Percentiles rank a stretch among this genome's conserved stretches.
Evolutionary conservation across 2,329 filamentous ascomycete genomes (phyloP).

Genomic region (Pseudopithomyces chartarum): DNA sequence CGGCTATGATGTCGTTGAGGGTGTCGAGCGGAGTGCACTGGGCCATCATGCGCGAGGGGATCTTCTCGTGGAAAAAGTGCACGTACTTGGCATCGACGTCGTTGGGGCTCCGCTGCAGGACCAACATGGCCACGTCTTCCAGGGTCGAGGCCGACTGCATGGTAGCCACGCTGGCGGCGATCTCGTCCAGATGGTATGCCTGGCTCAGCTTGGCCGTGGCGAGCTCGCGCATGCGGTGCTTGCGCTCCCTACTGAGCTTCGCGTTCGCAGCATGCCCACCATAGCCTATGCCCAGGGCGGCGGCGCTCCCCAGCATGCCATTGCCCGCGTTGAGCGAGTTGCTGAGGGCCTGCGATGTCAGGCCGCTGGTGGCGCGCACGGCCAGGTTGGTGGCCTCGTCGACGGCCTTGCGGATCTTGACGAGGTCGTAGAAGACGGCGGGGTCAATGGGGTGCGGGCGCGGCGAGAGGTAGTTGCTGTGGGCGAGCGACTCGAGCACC

Average conservation of each 20-base stretch:
- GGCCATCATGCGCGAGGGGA: conserved; percentile 74
- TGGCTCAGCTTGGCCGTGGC: conserved; percentile 77
- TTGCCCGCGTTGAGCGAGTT: conserved; percentile 59
- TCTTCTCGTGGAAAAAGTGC: conserved; percentile 93
- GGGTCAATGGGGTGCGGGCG: conserved; percentile 79
- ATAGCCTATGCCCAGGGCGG: conserved; percentile 62
- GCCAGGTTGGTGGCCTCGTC: conserved; percentile 80
- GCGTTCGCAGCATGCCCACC: conserved; percentile 60
- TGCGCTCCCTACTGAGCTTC: conserved; percentile 76
- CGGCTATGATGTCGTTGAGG: conserved; percentile 69
- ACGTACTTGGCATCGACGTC: conserved; percentile 81
- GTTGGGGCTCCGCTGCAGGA: conserved; percentile 70
- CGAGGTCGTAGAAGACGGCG: conserved; percentile 79
- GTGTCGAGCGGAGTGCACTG: conserved; percentile 71
- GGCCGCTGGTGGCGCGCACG: conserved; percentile 76
- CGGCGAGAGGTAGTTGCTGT: conserved; percentile 78
- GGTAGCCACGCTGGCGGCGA: conserved; percentile 78
- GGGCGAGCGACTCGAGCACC: conserved; percentile 77
- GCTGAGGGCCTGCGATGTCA: conserved; percentile 67
- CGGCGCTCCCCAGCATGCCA: conserved; percentile 56
- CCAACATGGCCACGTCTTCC: conserved; percentile 75
- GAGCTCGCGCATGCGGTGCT: conserved; percentile 79
- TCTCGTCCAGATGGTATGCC: conserved; percentile 82
- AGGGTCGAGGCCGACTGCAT: conserved; percentile 81
- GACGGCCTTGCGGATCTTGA: conserved; percentile 79